These are phyloP conservation scores for Papiliotrema flavescens DNA, from an alignment of 1,284 basidiomycete species.

Conservation along the genomic window DNA sequence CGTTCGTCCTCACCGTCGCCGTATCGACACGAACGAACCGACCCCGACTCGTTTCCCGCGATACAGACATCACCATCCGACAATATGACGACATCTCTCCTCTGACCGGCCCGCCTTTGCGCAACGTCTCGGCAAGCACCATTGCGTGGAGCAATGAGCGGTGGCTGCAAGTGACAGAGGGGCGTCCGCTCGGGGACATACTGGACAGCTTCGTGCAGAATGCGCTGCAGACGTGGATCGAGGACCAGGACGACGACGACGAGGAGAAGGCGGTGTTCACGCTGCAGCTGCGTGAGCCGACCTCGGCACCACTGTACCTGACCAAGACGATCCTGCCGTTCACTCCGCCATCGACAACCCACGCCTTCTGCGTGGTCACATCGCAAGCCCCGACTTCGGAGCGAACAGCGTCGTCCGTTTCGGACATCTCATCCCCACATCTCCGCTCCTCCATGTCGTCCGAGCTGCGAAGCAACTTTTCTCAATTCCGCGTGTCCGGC, in stretches of 20 bases:
- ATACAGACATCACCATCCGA: constrained; percentile 34
- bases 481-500: constrained; percentile 3
- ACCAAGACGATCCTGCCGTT: constrained; percentile 23
- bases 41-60: constrained; percentile 24
- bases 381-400: constrained; percentile 10
- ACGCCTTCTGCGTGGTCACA: constrained; percentile 28
- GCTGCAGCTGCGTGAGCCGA: constrained; percentile 10
- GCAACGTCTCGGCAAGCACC: background rate
- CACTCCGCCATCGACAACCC: constrained; percentile 20
- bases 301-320: constrained; percentile 11
- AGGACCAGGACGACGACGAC: constrained; percentile 20
- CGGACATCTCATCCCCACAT: background rate
- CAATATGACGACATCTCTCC: constrained; percentile 23
- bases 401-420: background rate
- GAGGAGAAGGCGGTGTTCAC: constrained; percentile 9
- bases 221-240: constrained; percentile 28
- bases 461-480: constrained; percentile 5
- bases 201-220: constrained; percentile 16
- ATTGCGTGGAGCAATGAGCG: constrained; percentile 29
- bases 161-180: constrained; percentile 22
- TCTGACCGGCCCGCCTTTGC: constrained; percentile 7
- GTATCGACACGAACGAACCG: constrained; percentile 1
- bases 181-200: constrained; percentile 17
- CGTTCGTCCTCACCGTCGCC: constrained; percentile 26
- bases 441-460: constrained; percentile 2